Conservation (phyloP, 495 filamentous ascomycete species). For the Chaetomium fimeti region DNA sequence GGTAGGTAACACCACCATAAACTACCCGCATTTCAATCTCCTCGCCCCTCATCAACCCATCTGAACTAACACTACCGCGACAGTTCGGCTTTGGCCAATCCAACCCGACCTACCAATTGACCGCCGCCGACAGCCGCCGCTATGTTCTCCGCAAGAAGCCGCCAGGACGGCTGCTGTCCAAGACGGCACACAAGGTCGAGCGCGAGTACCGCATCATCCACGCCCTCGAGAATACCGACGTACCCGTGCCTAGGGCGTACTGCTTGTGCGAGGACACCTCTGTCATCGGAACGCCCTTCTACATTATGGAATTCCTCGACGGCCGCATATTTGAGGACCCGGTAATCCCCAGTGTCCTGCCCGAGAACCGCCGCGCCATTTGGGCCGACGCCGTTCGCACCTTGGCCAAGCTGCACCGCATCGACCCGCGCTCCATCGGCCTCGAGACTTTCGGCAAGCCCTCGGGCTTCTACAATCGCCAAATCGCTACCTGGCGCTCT, state of each 20-base stretch:
- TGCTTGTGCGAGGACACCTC: slow-evolving; percentile 78
- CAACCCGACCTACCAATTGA: slow-evolving; percentile 93
- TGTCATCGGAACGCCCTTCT: slow-evolving; percentile 88
- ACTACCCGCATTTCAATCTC: too few relatives aligned
- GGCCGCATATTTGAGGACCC: slow-evolving; percentile 91
- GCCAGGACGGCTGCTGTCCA: slow-evolving; percentile 83
- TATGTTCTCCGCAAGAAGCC: slow-evolving; percentile 96
- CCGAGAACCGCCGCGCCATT: slow-evolving; percentile 69
- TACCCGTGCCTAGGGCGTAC: slow-evolving; percentile 82
- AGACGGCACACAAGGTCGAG: slow-evolving; percentile 93
- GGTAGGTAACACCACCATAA: slow-evolving; percentile 47
- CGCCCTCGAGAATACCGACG: slow-evolving; percentile 73
- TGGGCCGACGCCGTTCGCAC: slow-evolving; percentile 84
- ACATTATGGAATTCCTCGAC: slow-evolving; percentile 92
- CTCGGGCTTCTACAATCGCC: slow-evolving; percentile 79
- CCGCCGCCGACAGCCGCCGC: slow-evolving; percentile 59
- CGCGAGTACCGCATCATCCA: slow-evolving; percentile 89
- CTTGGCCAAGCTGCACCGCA: slow-evolving; percentile 80
- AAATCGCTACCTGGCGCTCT: slow-evolving; percentile 75
- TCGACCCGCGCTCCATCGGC: slow-evolving; percentile 63
- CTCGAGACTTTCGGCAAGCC: slow-evolving; percentile 71
- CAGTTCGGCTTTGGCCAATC: slow-evolving; percentile 97
- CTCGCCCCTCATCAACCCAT: background rate
- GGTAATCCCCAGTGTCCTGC: slow-evolving; percentile 68
- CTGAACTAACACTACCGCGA: background rate